Evolutionary conservation across 257 asterid genomes (phyloP), one percentile per base, ranked within the genome.

Genomic region (Anisodus tanguticus): DNA sequence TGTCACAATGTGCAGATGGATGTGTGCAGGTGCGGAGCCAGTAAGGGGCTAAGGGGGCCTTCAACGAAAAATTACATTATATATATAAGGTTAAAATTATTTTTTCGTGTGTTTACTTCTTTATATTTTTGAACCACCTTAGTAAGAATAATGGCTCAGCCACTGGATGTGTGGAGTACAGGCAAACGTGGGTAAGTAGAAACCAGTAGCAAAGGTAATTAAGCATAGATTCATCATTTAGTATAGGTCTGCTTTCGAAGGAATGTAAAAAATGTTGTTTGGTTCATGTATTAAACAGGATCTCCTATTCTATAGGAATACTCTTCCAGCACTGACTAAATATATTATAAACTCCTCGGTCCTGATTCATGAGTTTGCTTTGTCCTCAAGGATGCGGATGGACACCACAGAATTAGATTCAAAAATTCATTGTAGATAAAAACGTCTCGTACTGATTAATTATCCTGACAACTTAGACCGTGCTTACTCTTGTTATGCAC

Each of bases 341-440:
- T 26, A 53, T 26, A 22, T 31, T 10, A 76, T 19, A 13, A 77
- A 26, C 31, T 77, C 64, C 64, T 77, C 26, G 6, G 31, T 53
- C 64, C 81, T 3, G 81, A 76, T 53, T 77, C 81, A 76, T 13
- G 63, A 76, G 39, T 76, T 76, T 76, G 26, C 12, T 49, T 49
- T 47, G 60, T 22, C 81, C 13, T 4, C 45, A 49, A 19, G 62
- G 13, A 49, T 22, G 16, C 6, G 19, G 49, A 0, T 6, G 59
- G n/a, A 22, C 51, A 76, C 81, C 47, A 74, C 43, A 47, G 60
- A 74, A 47, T 11, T 72, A 74, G 80, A 47, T 76, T 51, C 47
- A 26, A 26, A 11, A 47, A 22, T 22, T 22, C 43, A 74, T 49
- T 74, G 22, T 74, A 22, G 15, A 53, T 53, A 49, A 74, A 74